Evolutionary conservation across 1,284 basidiomycete genomes (phyloP).

Genomic region (Moniliophthora roreri): DNA sequence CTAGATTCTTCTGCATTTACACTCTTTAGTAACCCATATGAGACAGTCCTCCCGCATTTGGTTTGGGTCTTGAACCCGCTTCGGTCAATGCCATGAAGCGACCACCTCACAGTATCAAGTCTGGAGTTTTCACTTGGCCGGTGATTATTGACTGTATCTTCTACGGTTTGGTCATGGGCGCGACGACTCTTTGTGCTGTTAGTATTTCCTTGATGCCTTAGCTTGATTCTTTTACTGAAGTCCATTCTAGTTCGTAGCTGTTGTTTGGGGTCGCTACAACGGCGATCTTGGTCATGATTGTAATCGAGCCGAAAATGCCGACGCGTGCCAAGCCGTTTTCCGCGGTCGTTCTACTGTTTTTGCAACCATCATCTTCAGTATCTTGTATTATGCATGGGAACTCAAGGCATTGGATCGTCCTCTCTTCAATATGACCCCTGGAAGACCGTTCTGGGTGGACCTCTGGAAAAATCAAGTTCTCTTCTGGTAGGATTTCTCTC

Average conservation of each 20-base stretch:
- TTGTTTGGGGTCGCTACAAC: constrained; percentile 50
- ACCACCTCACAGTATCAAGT: constrained; percentile 48
- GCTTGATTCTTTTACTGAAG: background rate
- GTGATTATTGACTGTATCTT: constrained; percentile 55
- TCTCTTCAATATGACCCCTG: constrained; percentile 35
- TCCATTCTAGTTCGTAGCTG: constrained; percentile 17
- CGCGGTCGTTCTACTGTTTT: constrained; percentile 54
- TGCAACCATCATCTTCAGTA: constrained; percentile 51
- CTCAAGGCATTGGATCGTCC: constrained; percentile 40
- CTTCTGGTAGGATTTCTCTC: constrained; percentile 28
- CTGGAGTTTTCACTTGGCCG: constrained; percentile 50
- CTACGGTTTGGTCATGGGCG: constrained; percentile 67
- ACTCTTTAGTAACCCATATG: background rate
- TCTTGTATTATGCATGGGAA: constrained; percentile 42
- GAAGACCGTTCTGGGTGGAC: constrained; percentile 44
- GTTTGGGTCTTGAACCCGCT: constrained; percentile 59
- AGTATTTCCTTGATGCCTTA: background rate
- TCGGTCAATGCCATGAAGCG: constrained; percentile 57
- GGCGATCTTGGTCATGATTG: constrained; percentile 50
- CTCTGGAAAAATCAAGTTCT: constrained; percentile 52
- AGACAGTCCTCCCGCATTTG: constrained; percentile 56
- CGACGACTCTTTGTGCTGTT: constrained; percentile 12
- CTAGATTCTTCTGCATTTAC: background rate
- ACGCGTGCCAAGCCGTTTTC: constrained; percentile 44
- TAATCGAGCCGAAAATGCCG: constrained; percentile 38